These are phyloP conservation scores for Penicillium macrosclerotiorum DNA, from an alignment of 495 filamentous ascomycete species.

Conservation along the genomic window DNA sequence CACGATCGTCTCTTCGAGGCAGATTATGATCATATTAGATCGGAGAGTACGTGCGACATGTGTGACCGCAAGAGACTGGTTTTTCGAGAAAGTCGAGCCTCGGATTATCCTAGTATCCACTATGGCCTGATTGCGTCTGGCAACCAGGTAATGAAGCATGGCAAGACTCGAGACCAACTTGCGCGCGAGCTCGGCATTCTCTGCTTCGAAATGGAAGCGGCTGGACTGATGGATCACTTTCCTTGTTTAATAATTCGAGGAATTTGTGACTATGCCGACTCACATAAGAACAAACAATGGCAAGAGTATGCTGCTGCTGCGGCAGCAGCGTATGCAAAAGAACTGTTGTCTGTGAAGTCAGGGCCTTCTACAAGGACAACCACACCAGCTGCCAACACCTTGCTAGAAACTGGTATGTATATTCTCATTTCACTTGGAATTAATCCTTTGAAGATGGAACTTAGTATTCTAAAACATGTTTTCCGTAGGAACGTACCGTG, in stretches of 20 bases:
- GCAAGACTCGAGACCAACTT: neutral
- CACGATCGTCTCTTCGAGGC: no score
- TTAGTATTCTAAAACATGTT: no score
- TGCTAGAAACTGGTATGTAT: no score
- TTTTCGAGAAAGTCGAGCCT: neutral
- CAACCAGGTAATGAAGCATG: neutral
- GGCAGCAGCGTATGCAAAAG: slow-evolving; percentile 34
- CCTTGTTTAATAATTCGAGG: slow-evolving; percentile 23
- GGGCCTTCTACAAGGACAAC: no score
- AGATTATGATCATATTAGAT: neutral
- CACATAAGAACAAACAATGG: slow-evolving; percentile 23
- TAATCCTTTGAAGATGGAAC: no score
- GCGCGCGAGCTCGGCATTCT: neutral
- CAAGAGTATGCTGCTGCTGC: slow-evolving; percentile 11
- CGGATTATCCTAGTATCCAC: neutral
- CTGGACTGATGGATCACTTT: slow-evolving; percentile 13
- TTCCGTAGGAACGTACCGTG: no score
- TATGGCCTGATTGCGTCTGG: neutral
- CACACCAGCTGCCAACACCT: no score
- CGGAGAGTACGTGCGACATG: neutral
- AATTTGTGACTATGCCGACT: slow-evolving; percentile 29
- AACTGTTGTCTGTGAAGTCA: no score
- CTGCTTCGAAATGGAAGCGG: neutral
- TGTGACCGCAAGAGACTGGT: neutral
- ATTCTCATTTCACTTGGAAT: no score